These are phyloP conservation scores for Creolimax fragrantissima DNA, from an alignment of 78 protist species.

Conservation along the genomic window DNA sequence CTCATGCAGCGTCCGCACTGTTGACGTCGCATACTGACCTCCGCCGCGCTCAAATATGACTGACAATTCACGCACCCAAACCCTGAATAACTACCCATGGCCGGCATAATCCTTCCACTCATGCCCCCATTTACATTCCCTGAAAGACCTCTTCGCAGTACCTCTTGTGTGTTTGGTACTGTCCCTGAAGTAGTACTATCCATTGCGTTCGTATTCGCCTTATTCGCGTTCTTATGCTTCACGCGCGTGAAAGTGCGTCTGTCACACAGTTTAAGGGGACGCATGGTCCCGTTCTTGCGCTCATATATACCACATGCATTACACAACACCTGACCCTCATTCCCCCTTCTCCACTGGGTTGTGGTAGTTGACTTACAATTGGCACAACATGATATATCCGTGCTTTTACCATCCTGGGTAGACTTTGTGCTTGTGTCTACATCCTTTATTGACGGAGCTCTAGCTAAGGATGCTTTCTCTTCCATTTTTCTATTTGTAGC, in stretches of 20 bases:
- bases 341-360: background rate
- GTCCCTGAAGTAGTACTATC: no score
- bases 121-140: background rate
- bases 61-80: background rate
- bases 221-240: background rate
- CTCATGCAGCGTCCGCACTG: background rate
- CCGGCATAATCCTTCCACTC: background rate
- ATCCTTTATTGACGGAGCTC: no score
- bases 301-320: background rate
- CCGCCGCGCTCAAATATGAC: background rate
- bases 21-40: background rate
- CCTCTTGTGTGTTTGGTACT: no score
- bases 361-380: background rate
- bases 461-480: no score
- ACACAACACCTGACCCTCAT: background rate
- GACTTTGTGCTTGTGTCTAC: no score
- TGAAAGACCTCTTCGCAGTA: no score
- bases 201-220: background rate
- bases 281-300: background rate
- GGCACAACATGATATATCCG: background rate
- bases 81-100: background rate
- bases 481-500: no score
- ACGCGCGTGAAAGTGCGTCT: background rate
- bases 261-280: background rate
- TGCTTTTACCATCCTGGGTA: no score